Evolutionary conservation across 345 rosid species (phyloP).

Genomic region (Brassica cretica): DNA sequence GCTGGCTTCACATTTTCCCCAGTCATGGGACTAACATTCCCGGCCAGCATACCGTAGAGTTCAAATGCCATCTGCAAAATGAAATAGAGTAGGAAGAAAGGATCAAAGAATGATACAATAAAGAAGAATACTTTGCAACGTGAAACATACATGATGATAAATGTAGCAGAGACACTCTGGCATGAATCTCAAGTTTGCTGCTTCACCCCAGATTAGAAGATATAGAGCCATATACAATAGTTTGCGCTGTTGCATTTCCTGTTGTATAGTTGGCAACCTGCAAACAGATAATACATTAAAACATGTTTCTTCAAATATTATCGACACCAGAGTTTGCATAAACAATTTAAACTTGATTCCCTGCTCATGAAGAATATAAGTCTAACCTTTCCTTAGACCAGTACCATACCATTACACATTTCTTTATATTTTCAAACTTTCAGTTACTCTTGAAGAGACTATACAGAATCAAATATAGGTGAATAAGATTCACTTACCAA

Average conservation of each 20-base stretch:
- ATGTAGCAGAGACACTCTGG: constrained; percentile 99
- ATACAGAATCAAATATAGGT: background rate
- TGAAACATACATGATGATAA: constrained; percentile 86
- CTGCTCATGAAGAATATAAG: constrained; percentile 6
- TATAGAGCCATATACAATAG: constrained; percentile 91
- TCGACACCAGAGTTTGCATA: constrained; percentile 15
- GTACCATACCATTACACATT: constrained; percentile 3
- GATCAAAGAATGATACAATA: background rate
- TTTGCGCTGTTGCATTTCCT: constrained; percentile 98
- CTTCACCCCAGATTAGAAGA: constrained; percentile 99
- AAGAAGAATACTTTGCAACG: background rate
- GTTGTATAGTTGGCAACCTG: constrained; percentile 99
- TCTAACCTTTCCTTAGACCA: background rate
- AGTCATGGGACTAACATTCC: constrained; percentile 94
- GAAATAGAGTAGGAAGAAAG: background rate
- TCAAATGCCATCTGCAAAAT: constrained; percentile 91
- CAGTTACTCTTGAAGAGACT: background rate
- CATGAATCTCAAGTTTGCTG: constrained; percentile 98
- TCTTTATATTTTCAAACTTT: background rate
- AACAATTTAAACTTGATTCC: constrained; percentile 2
- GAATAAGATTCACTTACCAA: constrained; percentile 56
- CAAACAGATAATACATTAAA: constrained; percentile 25
- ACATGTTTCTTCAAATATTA: background rate
- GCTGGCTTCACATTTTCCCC: constrained; percentile 98
- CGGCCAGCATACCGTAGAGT: constrained; percentile 96